Evolutionary conservation across 768 basidiomycete genomes (phyloP).

Genomic region (Podaxis sp.): DNA sequence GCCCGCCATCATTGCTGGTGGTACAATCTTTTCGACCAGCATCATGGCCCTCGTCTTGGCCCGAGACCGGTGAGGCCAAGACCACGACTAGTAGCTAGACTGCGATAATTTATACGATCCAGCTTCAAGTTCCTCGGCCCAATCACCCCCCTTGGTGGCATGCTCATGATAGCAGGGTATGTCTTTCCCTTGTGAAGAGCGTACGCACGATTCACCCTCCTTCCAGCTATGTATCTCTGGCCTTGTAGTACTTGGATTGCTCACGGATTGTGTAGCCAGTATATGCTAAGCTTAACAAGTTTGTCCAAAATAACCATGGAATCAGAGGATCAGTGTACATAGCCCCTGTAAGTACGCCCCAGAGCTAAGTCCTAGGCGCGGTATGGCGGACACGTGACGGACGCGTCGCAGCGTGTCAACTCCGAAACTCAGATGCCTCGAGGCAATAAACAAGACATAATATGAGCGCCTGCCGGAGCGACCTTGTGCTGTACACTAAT

Average conservation of each 20-base stretch:
- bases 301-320: not conserved
- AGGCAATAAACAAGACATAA: conserved; percentile 32
- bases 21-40: conserved; percentile 61
- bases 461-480: conserved; percentile 15
- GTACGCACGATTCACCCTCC: not conserved
- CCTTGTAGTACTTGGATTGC: conserved; percentile 6
- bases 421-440: conserved; percentile 29
- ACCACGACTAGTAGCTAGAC: not conserved
- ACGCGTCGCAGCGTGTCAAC: conserved; percentile 40
- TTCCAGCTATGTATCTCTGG: conserved; percentile 18
- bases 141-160: conserved; percentile 65
- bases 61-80: conserved; percentile 36
- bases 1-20: conserved; percentile 60
- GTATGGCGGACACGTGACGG: conserved; percentile 30
- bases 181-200: conserved; percentile 20
- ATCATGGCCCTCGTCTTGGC: conserved; percentile 56
- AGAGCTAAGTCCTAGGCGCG: not conserved
- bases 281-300: not conserved
- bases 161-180: conserved; percentile 69
- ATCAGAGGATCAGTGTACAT: too few relatives aligned
- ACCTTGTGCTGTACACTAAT: conserved; percentile 3
- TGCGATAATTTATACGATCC: not conserved
- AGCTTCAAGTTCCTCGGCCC: conserved; percentile 57
- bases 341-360: too few relatives aligned
- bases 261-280: not conserved